Evolutionary conservation across 192 early-diverging fungal genomes (phyloP), one percentile per base, ranked within the genome.

Genomic region (Mortierella hygrophila): DNA sequence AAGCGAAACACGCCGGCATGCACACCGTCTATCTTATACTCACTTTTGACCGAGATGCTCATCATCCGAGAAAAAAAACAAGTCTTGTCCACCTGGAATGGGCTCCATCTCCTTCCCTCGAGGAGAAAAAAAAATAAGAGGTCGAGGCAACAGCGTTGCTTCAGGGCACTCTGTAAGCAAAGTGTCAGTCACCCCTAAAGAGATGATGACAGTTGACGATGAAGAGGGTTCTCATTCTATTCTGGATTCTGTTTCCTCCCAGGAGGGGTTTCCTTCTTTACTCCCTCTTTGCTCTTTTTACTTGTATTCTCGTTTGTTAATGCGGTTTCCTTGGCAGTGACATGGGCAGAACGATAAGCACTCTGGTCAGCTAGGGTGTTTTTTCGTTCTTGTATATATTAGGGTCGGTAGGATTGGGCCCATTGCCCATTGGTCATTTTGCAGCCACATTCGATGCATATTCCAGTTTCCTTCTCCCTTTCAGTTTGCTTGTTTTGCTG

Each of bases 151-250:
- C 13, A 10, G 26, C 35, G 35, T 35, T 32, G 29, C 38, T 16
- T 71, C 70, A 71, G 70, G 70, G 38, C 41, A 42, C 40, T 26
- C 35, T n/a, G 40, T 26, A 10, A 38, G 37, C 37, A 71, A 8
- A 40, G 23, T 5, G 65, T 68, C 65, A 21, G 41, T 71, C 70
- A 38, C 70, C 21, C 41, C 70, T 42, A 37, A 26, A 40, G 38
- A n/a, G 77, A 78, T 71, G 78, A 72, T 63, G 44, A n/a, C 26
- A 65, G 57, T 23, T 46, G 13, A 46, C 2, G n/a, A 32, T 60
- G 60, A 52, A 46, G 60, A 78, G 70, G 78, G 78, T 79, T 79
- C 78, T 79, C 55, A 79, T 72, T 79, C 77, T 79, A 72, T 72
- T 32, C 68, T 52, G 35, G 38, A 42, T 68, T 42, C n/a, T 70